A percentile compares a stretch with the other conserved stretches of the same genome.
phyloP scores from a whole-genome alignment of 305 asterid species.

The Coffea humblotiana region DNA sequence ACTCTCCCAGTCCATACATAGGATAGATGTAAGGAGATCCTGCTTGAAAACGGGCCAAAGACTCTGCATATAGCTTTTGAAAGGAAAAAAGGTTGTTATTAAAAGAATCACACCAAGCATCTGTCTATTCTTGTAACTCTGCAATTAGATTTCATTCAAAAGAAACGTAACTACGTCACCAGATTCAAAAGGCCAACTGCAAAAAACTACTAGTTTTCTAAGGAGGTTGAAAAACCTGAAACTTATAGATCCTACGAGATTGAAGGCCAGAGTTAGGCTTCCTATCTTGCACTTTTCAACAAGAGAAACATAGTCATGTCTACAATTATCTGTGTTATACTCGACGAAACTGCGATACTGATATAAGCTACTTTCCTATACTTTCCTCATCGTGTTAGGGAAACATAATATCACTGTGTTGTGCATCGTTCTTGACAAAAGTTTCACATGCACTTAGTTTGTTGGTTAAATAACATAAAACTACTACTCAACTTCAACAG shows the following conservation, averaged over 20 bases:
- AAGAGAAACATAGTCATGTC: not conserved
- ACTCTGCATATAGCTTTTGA: slow-evolving; percentile 87
- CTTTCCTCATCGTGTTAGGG: not conserved
- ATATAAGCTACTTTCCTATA: not conserved
- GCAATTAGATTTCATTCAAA: not conserved
- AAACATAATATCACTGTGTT: not conserved
- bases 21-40: slow-evolving; percentile 98
- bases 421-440: not conserved
- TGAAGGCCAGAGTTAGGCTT: not conserved
- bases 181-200: not conserved
- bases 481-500: not conserved
- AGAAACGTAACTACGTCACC: not conserved
- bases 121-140: not conserved
- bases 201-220: not conserved
- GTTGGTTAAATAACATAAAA: not conserved
- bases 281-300: not conserved
- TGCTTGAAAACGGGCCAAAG: slow-evolving; percentile 88
- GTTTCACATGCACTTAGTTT: not conserved
- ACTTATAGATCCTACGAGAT: not conserved
- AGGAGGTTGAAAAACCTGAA: not conserved
- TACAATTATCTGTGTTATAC: not conserved
- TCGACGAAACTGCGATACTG: not conserved
- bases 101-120: not conserved
- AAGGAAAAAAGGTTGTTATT: slow-evolving; percentile 12
- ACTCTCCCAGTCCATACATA: slow-evolving; percentile 89